phyloP scores from a whole-genome alignment of 2,329 filamentous ascomycete genomes.

The Parafenestella ontariensis region DNA sequence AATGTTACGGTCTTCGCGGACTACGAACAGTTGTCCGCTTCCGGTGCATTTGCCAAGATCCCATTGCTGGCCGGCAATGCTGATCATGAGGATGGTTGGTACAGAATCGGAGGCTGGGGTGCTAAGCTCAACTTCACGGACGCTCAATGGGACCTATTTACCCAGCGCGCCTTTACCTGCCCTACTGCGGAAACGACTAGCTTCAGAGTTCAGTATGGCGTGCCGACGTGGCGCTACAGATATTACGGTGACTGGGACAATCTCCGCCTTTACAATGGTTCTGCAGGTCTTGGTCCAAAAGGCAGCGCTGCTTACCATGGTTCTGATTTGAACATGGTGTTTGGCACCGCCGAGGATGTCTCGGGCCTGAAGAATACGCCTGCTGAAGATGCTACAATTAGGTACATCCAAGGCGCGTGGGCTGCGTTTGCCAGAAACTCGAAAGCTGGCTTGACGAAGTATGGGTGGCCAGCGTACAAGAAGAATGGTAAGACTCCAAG shows the following conservation, averaged over 20 bases:
- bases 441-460: conserved; percentile 31
- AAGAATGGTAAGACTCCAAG: conserved; percentile 14
- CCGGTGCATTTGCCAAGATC: conserved; percentile 33
- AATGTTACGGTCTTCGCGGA: conserved; percentile 39
- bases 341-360: conserved; percentile 40
- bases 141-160: conserved; percentile 33
- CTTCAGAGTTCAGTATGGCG: conserved; percentile 29
- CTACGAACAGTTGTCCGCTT: conserved; percentile 30
- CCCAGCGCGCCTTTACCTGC: conserved; percentile 34
- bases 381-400: conserved; percentile 36
- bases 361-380: conserved; percentile 27
- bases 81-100: conserved; percentile 37
- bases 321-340: conserved; percentile 45
- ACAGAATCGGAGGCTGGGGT: conserved; percentile 32
- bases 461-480: conserved; percentile 42
- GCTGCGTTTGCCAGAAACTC: conserved; percentile 46
- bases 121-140: conserved; percentile 29
- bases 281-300: conserved; percentile 27
- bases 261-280: conserved; percentile 40
- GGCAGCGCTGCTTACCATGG: conserved; percentile 49
- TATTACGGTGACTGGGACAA: conserved; percentile 48
- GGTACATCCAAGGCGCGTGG: conserved; percentile 45
- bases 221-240: conserved; percentile 48
- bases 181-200: conserved; percentile 24
- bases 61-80: conserved; percentile 33